phyloP scores from a whole-genome alignment of 1,139 yeast genomes.

The Taphrina confusa region DNA sequence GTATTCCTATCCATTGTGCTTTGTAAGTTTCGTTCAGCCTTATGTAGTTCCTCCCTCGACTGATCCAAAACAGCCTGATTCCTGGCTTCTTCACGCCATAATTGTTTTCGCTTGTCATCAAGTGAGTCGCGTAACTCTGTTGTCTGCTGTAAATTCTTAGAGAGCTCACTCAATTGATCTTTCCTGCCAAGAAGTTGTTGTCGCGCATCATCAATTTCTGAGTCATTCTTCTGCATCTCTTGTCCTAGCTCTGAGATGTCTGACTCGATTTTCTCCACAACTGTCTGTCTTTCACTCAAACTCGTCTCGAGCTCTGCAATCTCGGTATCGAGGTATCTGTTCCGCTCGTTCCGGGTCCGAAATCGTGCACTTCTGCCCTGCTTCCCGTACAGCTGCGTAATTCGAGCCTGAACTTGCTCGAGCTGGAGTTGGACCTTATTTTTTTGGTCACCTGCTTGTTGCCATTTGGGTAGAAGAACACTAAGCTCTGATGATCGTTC shows the following conservation, averaged over 20 bases:
- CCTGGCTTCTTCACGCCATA: constrained; percentile 81
- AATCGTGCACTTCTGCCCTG: constrained; percentile 72
- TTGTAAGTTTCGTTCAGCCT: constrained; percentile 51
- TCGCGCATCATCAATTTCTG: constrained; percentile 28
- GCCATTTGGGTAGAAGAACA: constrained; percentile 50
- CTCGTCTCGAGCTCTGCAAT: constrained; percentile 50
- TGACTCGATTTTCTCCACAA: constrained; percentile 42
- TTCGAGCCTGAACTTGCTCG: constrained; percentile 54
- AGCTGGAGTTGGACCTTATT: constrained; percentile 47
- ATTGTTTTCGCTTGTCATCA: constrained; percentile 65
- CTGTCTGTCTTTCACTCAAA: constrained; percentile 42
- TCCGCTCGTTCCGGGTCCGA: constrained; percentile 59
- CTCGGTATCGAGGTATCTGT: constrained; percentile 63
- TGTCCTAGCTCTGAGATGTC: constrained; percentile 46
- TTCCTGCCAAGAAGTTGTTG: constrained; percentile 32
- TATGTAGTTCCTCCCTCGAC: constrained; percentile 54
- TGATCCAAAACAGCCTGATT: constrained; percentile 59
- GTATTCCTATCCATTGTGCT: constrained; percentile 64
- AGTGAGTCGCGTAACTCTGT: constrained; percentile 45
- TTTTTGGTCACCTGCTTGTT: constrained; percentile 52
- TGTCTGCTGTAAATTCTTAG: constrained; percentile 32
- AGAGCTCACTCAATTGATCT: constrained; percentile 36
- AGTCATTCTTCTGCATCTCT: constrained; percentile 42
- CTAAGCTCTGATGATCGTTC: constrained; percentile 38
- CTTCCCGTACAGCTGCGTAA: constrained; percentile 68